phyloP scores from a whole-genome alignment of 306 rosid genomes.

The Canavalia ensiformis region DNA sequence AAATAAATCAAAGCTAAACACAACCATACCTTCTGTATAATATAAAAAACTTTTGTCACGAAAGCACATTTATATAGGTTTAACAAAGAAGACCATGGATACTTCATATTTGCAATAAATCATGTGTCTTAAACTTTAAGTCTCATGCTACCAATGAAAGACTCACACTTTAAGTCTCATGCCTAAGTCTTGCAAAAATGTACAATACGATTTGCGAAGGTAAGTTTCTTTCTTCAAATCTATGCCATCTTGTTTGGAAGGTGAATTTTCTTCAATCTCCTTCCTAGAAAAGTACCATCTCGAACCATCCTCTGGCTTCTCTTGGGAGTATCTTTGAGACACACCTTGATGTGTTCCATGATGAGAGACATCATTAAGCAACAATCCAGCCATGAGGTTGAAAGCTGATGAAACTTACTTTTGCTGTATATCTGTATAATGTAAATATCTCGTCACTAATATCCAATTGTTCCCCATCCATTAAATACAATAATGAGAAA shows the following conservation, averaged over 20 bases:
- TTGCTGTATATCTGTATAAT: slow-evolving; percentile 35
- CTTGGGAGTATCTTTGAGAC: slow-evolving; percentile 55
- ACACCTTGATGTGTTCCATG: slow-evolving; percentile 56
- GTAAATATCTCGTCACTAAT: slow-evolving; percentile 23
- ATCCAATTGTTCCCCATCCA: slow-evolving; percentile 48
- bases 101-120: not conserved
- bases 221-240: slow-evolving; percentile 94
- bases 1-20: slow-evolving; percentile 28
- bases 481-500: slow-evolving; percentile 48
- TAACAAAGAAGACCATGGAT: slow-evolving; percentile 25
- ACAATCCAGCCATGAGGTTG: slow-evolving; percentile 56
- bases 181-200: slow-evolving; percentile 94
- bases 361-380: slow-evolving; percentile 57
- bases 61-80: not conserved
- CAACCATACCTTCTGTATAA: slow-evolving; percentile 23
- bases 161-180: slow-evolving; percentile 99
- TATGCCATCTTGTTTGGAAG: slow-evolving; percentile 86
- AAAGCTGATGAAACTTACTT: slow-evolving; percentile 43
- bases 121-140: slow-evolving; percentile 33
- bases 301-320: slow-evolving; percentile 58
- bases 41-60: slow-evolving; percentile 10
- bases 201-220: slow-evolving; percentile 94
- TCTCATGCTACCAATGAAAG: slow-evolving; percentile 26
- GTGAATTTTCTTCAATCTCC: slow-evolving; percentile 94
- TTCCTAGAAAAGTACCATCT: slow-evolving; percentile 90